Conservation (phyloP, 352 stramenopile genomes). For the Globisporangium polare region DNA sequence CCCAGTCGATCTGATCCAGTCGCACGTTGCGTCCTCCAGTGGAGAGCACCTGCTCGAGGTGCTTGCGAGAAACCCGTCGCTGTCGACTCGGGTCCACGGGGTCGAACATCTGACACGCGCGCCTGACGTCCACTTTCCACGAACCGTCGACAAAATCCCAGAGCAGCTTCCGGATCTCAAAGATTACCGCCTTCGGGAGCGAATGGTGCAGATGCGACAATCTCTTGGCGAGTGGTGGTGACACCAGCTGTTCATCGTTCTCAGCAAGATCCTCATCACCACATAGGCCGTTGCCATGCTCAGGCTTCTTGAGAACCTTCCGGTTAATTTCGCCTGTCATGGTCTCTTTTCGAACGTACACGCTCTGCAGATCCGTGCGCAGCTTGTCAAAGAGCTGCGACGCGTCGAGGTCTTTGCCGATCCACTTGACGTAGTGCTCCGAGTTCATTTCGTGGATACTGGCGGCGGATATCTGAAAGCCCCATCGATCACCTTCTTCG, state of each 20-base stretch:
- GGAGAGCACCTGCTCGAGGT: slow-evolving; percentile 41
- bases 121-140: slow-evolving; percentile 41
- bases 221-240: neutral
- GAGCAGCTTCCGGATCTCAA: slow-evolving; percentile 42
- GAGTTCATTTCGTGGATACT: slow-evolving; percentile 41
- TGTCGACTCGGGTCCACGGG: slow-evolving; percentile 20
- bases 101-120: slow-evolving; percentile 28
- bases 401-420: slow-evolving; percentile 35
- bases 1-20: slow-evolving; percentile 39
- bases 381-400: slow-evolving; percentile 40
- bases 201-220: neutral
- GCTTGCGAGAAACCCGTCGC: slow-evolving; percentile 24
- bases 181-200: slow-evolving; percentile 20
- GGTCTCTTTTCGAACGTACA: slow-evolving; percentile 47
- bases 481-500: slow-evolving; percentile 52
- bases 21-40: slow-evolving; percentile 22
- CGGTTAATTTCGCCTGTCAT: slow-evolving; percentile 29
- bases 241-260: neutral
- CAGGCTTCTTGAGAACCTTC: neutral
- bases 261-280: neutral
- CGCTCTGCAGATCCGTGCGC: slow-evolving; percentile 51
- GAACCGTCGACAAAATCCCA: slow-evolving; percentile 45
- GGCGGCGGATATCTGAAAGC: slow-evolving; percentile 42
- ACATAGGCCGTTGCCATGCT: neutral
- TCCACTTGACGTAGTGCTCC: slow-evolving; percentile 58